Percentiles rank a stretch among this genome's conserved stretches.
Conservation (phyloP, 768 basidiomycete species). For the Tricholoma bakamatsutake region DNA sequence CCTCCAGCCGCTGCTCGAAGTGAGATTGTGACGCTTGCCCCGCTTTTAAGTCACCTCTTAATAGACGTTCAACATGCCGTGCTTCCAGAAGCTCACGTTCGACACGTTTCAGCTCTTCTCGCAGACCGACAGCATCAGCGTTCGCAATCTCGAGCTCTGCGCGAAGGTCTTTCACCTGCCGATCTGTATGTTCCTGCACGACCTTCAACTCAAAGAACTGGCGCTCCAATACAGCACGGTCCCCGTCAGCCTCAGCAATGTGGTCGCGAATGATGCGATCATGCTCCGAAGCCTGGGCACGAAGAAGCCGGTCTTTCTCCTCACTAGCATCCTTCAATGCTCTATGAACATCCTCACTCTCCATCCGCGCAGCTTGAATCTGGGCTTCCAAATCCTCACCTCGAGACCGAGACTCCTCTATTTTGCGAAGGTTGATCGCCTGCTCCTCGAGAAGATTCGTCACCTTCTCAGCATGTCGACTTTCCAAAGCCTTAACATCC, state of each 20-base stretch:
- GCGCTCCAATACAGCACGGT: constrained; percentile 87
- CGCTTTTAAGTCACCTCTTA: constrained; percentile 70
- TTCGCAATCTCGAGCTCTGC: constrained; percentile 58
- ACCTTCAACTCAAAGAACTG: constrained; percentile 73
- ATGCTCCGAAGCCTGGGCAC: constrained; percentile 64
- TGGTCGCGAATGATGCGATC: constrained; percentile 74
- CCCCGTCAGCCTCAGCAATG: constrained; percentile 89
- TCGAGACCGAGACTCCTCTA: constrained; percentile 70
- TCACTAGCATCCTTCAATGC: constrained; percentile 61
- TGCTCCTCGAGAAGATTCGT: constrained; percentile 69
- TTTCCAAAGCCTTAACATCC: constrained; percentile 63
- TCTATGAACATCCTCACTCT: constrained; percentile 64
- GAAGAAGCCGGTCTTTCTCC: constrained; percentile 78
- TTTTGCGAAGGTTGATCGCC: constrained; percentile 56
- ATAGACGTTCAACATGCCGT: constrained; percentile 56
- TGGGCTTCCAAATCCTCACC: constrained; percentile 75
- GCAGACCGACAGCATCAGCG: constrained; percentile 60
- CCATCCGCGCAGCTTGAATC: constrained; percentile 61
- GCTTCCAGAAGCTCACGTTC: constrained; percentile 68
- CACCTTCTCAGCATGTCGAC: constrained; percentile 56
- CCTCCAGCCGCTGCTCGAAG: constrained; percentile 62
- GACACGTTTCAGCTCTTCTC: constrained; percentile 68
- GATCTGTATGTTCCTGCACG: constrained; percentile 52
- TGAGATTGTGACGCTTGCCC: constrained; percentile 63
- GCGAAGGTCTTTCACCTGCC: constrained; percentile 57